Conservation (phyloP, 1,139 yeast species). For the Tardiomyces blankii region DNA sequence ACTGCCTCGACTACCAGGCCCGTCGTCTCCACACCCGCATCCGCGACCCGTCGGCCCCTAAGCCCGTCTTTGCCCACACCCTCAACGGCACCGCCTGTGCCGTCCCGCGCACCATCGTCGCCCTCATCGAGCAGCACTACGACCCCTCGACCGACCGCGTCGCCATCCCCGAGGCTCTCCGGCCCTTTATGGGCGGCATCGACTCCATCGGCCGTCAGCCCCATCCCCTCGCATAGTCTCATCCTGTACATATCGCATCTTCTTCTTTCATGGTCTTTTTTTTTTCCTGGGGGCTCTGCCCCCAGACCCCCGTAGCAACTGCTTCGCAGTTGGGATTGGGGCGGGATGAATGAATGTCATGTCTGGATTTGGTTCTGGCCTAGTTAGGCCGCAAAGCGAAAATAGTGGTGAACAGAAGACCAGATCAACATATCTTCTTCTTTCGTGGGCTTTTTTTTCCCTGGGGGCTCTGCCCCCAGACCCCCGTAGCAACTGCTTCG, state of each 20-base stretch:
- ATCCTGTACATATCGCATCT: constrained; percentile 1
- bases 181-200: constrained; percentile 26
- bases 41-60: constrained; percentile 19
- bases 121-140: constrained; percentile 76
- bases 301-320: too few species aligned
- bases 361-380: too few species aligned
- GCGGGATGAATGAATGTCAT: too few species aligned
- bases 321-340: too few species aligned
- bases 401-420: too few species aligned
- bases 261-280: too few species aligned
- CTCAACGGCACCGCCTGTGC: constrained; percentile 96
- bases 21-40: constrained; percentile 65
- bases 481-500: too few species aligned
- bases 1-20: constrained; percentile 87
- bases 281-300: too few species aligned
- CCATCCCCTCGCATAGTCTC: not conserved
- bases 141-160: constrained; percentile 47
- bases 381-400: too few species aligned
- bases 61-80: constrained; percentile 55
- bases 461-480: too few species aligned
- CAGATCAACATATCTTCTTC: too few species aligned
- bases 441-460: too few species aligned
- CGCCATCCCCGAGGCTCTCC: constrained; percentile 55
- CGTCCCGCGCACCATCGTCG: constrained; percentile 81
- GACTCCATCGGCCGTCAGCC: constrained; percentile 16